phyloP scores from a whole-genome alignment of 1,139 yeast species.

The Scheffersomyces segobiensis region DNA sequence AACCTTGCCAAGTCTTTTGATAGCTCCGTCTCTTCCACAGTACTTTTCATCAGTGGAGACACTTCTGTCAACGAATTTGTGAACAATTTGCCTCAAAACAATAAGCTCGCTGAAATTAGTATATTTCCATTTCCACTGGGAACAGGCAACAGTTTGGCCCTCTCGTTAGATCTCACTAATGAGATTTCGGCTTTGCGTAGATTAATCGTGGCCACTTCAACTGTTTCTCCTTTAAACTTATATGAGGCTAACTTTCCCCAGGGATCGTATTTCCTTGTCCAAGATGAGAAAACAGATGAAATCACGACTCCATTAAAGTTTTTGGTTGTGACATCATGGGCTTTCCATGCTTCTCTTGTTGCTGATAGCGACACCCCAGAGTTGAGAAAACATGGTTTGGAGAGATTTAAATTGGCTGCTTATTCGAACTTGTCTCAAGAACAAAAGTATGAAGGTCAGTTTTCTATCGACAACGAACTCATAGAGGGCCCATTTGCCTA shows the following conservation, averaged over 20 bases:
- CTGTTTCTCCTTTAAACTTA: constrained; percentile 45
- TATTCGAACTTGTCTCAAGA: constrained; percentile 45
- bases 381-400: constrained; percentile 60
- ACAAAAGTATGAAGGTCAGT: constrained; percentile 52
- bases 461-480: constrained; percentile 14
- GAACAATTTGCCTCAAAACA: constrained; percentile 42
- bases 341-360: constrained; percentile 80
- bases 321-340: constrained; percentile 79
- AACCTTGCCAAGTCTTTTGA: constrained; percentile 32
- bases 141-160: constrained; percentile 80
- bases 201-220: constrained; percentile 31
- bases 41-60: constrained; percentile 79
- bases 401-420: constrained; percentile 74
- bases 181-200: constrained; percentile 42
- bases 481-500: constrained; percentile 58
- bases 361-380: constrained; percentile 77
- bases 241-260: constrained; percentile 57
- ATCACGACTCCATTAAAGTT: constrained; percentile 38
- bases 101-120: constrained; percentile 17
- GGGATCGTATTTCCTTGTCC: constrained; percentile 33
- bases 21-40: constrained; percentile 28
- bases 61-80: constrained; percentile 79
- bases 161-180: constrained; percentile 51
- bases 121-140: constrained; percentile 73
- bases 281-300: constrained; percentile 16